These are phyloP conservation scores for Trypanosoma brucei DNA, from an alignment of 208 protist genomes.

Conservation along the genomic window DNA sequence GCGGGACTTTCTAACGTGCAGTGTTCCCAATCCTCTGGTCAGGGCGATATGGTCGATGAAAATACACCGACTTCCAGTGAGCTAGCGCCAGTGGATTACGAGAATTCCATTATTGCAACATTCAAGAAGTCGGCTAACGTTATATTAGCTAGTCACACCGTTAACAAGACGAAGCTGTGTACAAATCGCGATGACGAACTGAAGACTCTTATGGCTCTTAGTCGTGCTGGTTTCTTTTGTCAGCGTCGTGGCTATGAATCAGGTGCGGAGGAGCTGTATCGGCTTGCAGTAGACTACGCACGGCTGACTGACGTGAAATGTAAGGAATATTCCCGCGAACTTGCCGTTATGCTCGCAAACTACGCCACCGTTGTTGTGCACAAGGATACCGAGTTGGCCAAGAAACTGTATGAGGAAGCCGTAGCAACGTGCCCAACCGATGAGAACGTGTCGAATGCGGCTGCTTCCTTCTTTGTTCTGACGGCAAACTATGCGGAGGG, in stretches of 20 bases:
- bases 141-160: constrained; percentile 20
- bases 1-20: constrained; percentile 3
- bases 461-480: constrained; percentile 63
- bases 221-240: constrained; percentile 79
- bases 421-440: constrained; percentile 38
- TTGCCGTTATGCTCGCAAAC: constrained; percentile 71
- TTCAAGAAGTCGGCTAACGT: constrained; percentile 23
- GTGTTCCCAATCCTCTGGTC: background rate
- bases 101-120: constrained; percentile 12
- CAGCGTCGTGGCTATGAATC: constrained; percentile 55
- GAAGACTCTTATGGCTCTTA: constrained; percentile 67
- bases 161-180: constrained; percentile 10
- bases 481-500: constrained; percentile 55
- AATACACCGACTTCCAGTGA: background rate
- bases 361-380: constrained; percentile 56
- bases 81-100: background rate
- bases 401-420: constrained; percentile 53
- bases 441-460: constrained; percentile 55
- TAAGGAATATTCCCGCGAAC: constrained; percentile 46
- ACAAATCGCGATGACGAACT: constrained; percentile 25
- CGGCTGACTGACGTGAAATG: constrained; percentile 19
- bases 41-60: background rate
- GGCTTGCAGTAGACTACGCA: constrained; percentile 39
- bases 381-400: constrained; percentile 26
- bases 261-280: constrained; percentile 70